Percentiles rank a stretch among this genome's conserved stretches.
phyloP scores from a whole-genome alignment of 2,329 filamentous ascomycete species.

The Phialophora tarda region DNA sequence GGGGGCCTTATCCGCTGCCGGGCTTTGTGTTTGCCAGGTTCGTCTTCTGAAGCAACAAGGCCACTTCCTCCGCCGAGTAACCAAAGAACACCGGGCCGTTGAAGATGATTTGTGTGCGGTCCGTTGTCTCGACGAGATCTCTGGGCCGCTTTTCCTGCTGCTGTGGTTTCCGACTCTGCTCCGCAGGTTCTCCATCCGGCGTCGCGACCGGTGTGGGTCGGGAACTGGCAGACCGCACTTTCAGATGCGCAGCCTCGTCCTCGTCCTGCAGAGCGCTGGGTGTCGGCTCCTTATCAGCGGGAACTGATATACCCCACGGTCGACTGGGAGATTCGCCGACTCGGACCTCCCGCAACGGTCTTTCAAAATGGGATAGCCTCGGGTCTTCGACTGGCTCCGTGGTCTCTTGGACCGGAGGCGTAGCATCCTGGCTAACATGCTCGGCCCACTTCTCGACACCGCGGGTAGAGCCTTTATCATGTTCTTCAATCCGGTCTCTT shows the following conservation, averaged over 20 bases:
- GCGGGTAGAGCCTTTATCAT: conserved; percentile 39
- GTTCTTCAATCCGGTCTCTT: conserved; percentile 53
- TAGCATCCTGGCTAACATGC: conserved; percentile 65
- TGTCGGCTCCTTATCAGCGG: conserved; percentile 57
- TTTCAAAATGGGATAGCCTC: conserved; percentile 77
- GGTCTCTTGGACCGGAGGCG: conserved; percentile 39
- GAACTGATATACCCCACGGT: conserved; percentile 90
- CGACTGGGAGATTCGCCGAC: conserved; percentile 91
- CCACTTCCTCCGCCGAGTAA: conserved; percentile 82
- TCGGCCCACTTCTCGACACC: conserved; percentile 87
- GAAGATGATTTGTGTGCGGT: conserved; percentile 75
- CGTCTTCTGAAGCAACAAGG: conserved; percentile 67
- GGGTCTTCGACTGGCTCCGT: conserved; percentile 58
- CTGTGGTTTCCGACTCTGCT: conserved; percentile 32
- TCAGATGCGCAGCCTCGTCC: conserved; percentile 25
- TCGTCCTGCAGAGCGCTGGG: conserved; percentile 41
- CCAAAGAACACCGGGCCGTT: conserved; percentile 94
- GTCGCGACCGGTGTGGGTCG: conserved; percentile 37
- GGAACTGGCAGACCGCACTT: conserved; percentile 30
- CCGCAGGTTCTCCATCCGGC: conserved; percentile 18
- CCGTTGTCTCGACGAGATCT: conserved; percentile 19
- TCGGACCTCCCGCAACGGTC: conserved; percentile 84
- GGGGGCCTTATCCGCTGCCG: neutral
- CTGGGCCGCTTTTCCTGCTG: conserved; percentile 22
- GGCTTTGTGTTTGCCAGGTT: conserved; percentile 23